A percentile compares a stretch with the other conserved stretches of the same genome.
Evolutionary conservation across 2,329 filamentous ascomycete species (phyloP).

Genomic region (Apiospora arundinis): DNA sequence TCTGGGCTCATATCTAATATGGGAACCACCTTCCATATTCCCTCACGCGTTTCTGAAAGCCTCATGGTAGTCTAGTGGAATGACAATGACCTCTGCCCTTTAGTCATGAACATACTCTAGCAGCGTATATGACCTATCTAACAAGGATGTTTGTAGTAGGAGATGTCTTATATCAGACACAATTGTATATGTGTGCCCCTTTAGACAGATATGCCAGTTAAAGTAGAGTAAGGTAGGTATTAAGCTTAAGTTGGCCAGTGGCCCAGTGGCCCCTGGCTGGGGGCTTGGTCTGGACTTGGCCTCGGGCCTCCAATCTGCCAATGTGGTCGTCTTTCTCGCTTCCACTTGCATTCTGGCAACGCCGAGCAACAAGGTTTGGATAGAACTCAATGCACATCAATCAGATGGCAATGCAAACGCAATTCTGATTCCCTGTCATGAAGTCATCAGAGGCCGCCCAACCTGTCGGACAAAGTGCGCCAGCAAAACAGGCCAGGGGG

Average conservation of each 20-base stretch:
- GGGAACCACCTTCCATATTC: too few relatives aligned
- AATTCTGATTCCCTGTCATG: not conserved
- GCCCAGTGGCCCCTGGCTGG: not conserved
- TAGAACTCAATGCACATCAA: not conserved
- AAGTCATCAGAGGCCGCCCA: conserved; percentile 12
- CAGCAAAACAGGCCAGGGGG: not conserved
- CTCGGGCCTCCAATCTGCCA: not conserved
- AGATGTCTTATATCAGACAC: not conserved
- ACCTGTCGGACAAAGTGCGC: not conserved
- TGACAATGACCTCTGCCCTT: too few relatives aligned
- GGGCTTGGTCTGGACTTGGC: not conserved
- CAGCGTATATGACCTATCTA: not conserved
- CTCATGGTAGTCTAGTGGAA: too few relatives aligned
- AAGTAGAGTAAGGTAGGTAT: too few relatives aligned
- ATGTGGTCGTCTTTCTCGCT: not conserved
- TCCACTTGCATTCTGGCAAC: not conserved
- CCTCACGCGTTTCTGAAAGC: too few relatives aligned
- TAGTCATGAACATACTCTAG: too few relatives aligned
- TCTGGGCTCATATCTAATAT: too few relatives aligned
- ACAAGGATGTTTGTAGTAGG: not conserved
- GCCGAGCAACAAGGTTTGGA: not conserved
- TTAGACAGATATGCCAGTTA: not conserved
- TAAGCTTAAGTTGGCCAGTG: conserved; percentile 6
- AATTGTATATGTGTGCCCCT: not conserved
- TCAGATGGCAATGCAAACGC: not conserved